phyloP scores from a whole-genome alignment of 129 eudicot genomes.

The Helianthus tuberosus region DNA sequence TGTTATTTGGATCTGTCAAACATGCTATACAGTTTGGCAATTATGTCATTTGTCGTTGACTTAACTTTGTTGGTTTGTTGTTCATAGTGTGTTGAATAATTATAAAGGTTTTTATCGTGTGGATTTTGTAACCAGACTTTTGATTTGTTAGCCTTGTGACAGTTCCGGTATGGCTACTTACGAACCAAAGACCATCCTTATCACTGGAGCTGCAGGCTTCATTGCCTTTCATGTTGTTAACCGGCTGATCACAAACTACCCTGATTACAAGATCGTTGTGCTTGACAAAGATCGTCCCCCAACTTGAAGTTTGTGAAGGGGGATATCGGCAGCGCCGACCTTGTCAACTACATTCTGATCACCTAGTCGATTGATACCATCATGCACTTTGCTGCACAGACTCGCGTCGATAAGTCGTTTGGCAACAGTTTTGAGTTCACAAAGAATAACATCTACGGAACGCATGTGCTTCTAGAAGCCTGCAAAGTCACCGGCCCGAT shows the following conservation, averaged over 20 bases:
- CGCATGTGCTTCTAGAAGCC: slow-evolving; percentile 96
- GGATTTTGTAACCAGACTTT: slow-evolving; percentile 1
- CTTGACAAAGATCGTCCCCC: too few relatives aligned
- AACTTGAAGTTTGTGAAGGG: too few relatives aligned
- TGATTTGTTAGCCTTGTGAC: too few relatives aligned
- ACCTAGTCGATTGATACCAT: slow-evolving; percentile 80
- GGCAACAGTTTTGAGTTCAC: slow-evolving; percentile 41
- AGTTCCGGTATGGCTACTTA: too few relatives aligned
- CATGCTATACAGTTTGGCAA: not conserved
- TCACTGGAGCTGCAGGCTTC: too few relatives aligned
- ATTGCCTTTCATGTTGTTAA: too few relatives aligned
- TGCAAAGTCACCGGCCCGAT: slow-evolving; percentile 99
- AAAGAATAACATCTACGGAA: slow-evolving; percentile 23
- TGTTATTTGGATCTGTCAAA: not conserved
- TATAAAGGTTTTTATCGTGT: slow-evolving; percentile 8
- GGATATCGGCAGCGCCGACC: slow-evolving; percentile 66
- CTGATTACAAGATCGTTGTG: too few relatives aligned
- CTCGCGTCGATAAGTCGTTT: slow-evolving; percentile 96
- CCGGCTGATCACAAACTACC: too few relatives aligned
- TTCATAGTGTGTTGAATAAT: not conserved
- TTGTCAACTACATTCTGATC: slow-evolving; percentile 87
- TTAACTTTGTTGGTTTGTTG: slow-evolving; percentile 17
- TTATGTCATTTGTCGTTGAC: slow-evolving; percentile 7
- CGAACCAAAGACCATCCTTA: too few relatives aligned
- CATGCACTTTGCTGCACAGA: slow-evolving; percentile 51